Conservation (phyloP, 2,329 filamentous ascomycete genomes). For the Alternaria burnsii region DNA sequence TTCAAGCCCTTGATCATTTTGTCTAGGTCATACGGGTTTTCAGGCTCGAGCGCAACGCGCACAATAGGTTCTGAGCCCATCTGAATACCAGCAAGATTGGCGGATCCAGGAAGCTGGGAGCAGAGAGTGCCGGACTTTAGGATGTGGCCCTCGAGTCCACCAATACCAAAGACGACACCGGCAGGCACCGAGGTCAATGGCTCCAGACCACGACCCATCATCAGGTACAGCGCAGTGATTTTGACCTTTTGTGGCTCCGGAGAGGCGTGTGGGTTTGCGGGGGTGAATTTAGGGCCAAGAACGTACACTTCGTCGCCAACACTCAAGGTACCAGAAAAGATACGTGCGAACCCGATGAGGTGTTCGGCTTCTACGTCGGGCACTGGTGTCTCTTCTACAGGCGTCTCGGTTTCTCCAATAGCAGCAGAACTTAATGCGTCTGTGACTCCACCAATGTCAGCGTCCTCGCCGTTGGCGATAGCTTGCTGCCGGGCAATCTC, state of each 20-base stretch:
- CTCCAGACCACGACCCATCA: slow-evolving; percentile 93
- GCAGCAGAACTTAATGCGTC: slow-evolving; percentile 68
- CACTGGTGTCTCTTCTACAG: slow-evolving; percentile 50
- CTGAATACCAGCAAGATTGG: slow-evolving; percentile 88
- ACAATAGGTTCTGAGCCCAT: slow-evolving; percentile 90
- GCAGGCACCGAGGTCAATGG: slow-evolving; percentile 84
- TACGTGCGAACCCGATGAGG: slow-evolving; percentile 90
- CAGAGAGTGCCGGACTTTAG: slow-evolving; percentile 95
- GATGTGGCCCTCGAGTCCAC: slow-evolving; percentile 90
- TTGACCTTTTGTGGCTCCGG: slow-evolving; percentile 83
- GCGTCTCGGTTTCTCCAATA: slow-evolving; percentile 56
- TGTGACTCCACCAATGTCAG: slow-evolving; percentile 63
- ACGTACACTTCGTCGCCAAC: slow-evolving; percentile 94
- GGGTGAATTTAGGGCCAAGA: slow-evolving; percentile 90
- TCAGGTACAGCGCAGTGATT: slow-evolving; percentile 87
- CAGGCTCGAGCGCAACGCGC: slow-evolving; percentile 91
- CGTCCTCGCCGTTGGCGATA: slow-evolving; percentile 52
- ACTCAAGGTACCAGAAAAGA: slow-evolving; percentile 89
- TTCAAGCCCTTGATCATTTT: slow-evolving; percentile 93
- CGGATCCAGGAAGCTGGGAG: slow-evolving; percentile 82
- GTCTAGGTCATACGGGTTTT: slow-evolving; percentile 86
- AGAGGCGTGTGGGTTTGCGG: slow-evolving; percentile 73
- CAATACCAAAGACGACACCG: slow-evolving; percentile 94
- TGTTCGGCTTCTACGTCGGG: slow-evolving; percentile 79
- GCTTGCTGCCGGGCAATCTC: slow-evolving; percentile 85